A percentile compares a stretch with the other conserved stretches of the same genome.
phyloP scores from a whole-genome alignment of 345 rosid genomes.

The Eucalyptus camaldulensis region DNA sequence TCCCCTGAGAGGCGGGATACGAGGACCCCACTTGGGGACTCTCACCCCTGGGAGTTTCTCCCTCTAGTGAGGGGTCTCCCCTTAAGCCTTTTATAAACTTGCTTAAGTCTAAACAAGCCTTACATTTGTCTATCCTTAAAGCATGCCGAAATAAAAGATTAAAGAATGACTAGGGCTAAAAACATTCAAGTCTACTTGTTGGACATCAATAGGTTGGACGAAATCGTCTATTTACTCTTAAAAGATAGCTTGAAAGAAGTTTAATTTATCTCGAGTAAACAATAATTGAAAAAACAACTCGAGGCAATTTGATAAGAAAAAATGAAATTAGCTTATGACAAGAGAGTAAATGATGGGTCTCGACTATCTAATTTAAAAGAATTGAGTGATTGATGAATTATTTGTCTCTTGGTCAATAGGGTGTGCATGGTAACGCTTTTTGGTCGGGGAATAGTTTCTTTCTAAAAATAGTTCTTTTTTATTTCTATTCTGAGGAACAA shows the following conservation, averaged over 20 bases:
- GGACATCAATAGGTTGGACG: neutral
- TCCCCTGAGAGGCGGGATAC: too few relatives aligned
- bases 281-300: neutral
- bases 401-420: neutral
- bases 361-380: neutral
- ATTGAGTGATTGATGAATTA: neutral
- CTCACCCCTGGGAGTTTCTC: too few relatives aligned
- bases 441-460: too few relatives aligned
- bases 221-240: neutral
- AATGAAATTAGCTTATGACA: neutral
- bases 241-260: neutral
- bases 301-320: neutral
- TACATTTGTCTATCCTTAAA: neutral
- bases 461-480: too few relatives aligned
- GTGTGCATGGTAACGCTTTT: too few relatives aligned
- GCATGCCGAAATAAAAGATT: neutral
- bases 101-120: too few relatives aligned
- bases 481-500: too few relatives aligned
- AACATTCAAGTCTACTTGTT: neutral
- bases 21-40: too few relatives aligned
- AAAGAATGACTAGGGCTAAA: neutral
- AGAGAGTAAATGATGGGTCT: neutral
- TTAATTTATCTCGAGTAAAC: neutral
- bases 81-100: too few relatives aligned
- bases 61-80: too few relatives aligned